Conservation (phyloP, 768 basidiomycete species). For the Candolleomyces eurysporus region DNA sequence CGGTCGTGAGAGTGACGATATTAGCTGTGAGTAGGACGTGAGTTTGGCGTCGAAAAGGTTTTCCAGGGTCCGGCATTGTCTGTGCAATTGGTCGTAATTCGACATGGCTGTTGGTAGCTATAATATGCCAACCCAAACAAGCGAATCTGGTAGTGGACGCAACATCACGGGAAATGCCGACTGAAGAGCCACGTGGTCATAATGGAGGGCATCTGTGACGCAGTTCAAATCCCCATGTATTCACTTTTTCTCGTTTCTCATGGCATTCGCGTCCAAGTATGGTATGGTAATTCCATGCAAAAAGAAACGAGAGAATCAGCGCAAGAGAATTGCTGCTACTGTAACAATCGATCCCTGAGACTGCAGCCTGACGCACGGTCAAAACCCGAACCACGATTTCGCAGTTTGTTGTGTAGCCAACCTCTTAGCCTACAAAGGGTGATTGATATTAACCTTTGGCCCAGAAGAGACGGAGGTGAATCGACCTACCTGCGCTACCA, state of each 20-base stretch:
- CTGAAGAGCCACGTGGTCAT: background rate
- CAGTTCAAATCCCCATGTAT: too few relatives aligned
- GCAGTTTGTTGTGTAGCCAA: slow-evolving; percentile 61
- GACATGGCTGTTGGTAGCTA: slow-evolving; percentile 49
- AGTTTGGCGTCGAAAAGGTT: slow-evolving; percentile 90
- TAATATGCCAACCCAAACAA: background rate
- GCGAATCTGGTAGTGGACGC: background rate
- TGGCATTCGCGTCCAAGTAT: slow-evolving; percentile 43
- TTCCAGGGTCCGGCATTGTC: slow-evolving; percentile 92
- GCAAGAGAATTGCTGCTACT: slow-evolving; percentile 40
- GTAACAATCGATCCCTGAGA: too few relatives aligned
- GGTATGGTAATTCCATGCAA: slow-evolving; percentile 22
- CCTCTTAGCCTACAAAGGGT: slow-evolving; percentile 49
- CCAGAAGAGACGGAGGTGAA: background rate
- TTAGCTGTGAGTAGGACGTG: slow-evolving; percentile 86
- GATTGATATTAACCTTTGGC: slow-evolving; percentile 4
- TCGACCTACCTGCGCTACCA: slow-evolving; percentile 56
- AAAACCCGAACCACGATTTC: slow-evolving; percentile 66
- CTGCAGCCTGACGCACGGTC: slow-evolving; percentile 6
- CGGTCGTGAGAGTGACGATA: slow-evolving; percentile 56
- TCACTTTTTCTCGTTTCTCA: slow-evolving; percentile 18
- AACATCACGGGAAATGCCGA: background rate
- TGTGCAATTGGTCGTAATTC: slow-evolving; percentile 83
- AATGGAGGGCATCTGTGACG: too few relatives aligned
- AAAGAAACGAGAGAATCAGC: too few relatives aligned